Evolutionary conservation across 352 stramenopile genomes (phyloP).

Genomic region (Pythium brachiatum): DNA sequence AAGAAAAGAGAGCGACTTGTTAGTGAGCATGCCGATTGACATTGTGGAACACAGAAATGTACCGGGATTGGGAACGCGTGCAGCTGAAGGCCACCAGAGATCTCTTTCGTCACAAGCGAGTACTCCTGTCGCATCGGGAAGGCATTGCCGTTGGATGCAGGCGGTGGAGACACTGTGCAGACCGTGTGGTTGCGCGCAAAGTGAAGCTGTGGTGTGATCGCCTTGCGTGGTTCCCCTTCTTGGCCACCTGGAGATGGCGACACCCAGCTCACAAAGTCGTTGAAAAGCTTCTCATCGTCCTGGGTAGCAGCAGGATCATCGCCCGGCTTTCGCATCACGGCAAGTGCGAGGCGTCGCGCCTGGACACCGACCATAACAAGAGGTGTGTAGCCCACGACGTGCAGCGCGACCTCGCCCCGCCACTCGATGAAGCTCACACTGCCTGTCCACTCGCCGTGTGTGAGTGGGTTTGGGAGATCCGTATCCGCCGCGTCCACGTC

Average conservation of each 20-base stretch:
- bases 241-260: conserved; percentile 18
- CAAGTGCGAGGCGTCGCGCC: conserved; percentile 71
- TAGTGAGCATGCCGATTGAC: neutral
- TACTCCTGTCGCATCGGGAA: conserved; percentile 71
- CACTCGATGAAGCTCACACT: conserved; percentile 88
- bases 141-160: conserved; percentile 29
- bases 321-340: conserved; percentile 50
- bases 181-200: conserved; percentile 75
- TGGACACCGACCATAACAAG: conserved; percentile 81
- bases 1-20: conserved; percentile 3
- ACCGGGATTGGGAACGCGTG: conserved; percentile 82
- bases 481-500: conserved; percentile 25
- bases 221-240: conserved; percentile 48
- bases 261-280: conserved; percentile 84
- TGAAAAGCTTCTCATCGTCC: conserved; percentile 81
- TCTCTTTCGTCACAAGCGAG: conserved; percentile 83
- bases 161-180: conserved; percentile 60
- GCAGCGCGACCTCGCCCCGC: conserved; percentile 70
- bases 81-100: conserved; percentile 73
- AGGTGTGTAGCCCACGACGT: conserved; percentile 68
- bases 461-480: conserved; percentile 42
- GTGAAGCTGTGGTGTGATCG: conserved; percentile 66
- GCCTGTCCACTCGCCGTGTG: conserved; percentile 68
- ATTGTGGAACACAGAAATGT: conserved; percentile 4
- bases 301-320: conserved; percentile 27